Evolutionary conservation across 2,329 filamentous ascomycete genomes (phyloP), one percentile per base, ranked within the genome.

Genomic region (Exophiala spinifera): DNA sequence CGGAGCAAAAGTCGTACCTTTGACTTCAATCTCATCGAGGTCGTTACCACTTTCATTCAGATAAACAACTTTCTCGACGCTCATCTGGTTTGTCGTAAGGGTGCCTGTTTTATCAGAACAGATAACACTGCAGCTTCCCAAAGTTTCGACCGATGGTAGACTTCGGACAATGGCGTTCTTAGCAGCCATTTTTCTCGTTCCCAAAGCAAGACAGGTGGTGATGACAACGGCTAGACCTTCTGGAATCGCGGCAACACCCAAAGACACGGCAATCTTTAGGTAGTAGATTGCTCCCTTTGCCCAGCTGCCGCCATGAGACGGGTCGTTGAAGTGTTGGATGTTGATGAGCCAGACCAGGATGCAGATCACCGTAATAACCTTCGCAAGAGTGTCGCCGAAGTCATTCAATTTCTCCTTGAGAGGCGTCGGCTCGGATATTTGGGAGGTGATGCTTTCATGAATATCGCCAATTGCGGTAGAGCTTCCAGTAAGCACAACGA

Each of bases 31-130:
- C 69, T 96, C 91, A 65, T 91, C 88, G 20, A 97, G 77, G 55
- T 83, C 86, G 50, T 76, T 82, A 46, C 89, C 91, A 56, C 81
- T 73, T 62, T 88, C 84, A 65, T 83, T 86, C 63, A 99, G 79
- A 69, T 91, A 89, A 45, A 96, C 88, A 52, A 97, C 76, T 74
- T 92, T 95, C 77, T 86, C 94, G 53, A 96, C 94, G 68, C 94
- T 97, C 94, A 99, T 99, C 74, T 97, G 91, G 76, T 99, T 99
- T 37, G 94, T 99, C 10, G 94, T 99, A 69, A 99, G 76, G 46
- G 94, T 99, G 64, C 94, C 95, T 4, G 94, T 99, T 80, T 99
- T 99, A 79, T 99, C 94, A 3, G 95, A 99, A 78, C 95, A 99
- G 70, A 99, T 96, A 53, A 99, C 91, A 67, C 94, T 99, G 82